phyloP scores from a whole-genome alignment of 768 basidiomycete species.

The Amanita rubescens region DNA sequence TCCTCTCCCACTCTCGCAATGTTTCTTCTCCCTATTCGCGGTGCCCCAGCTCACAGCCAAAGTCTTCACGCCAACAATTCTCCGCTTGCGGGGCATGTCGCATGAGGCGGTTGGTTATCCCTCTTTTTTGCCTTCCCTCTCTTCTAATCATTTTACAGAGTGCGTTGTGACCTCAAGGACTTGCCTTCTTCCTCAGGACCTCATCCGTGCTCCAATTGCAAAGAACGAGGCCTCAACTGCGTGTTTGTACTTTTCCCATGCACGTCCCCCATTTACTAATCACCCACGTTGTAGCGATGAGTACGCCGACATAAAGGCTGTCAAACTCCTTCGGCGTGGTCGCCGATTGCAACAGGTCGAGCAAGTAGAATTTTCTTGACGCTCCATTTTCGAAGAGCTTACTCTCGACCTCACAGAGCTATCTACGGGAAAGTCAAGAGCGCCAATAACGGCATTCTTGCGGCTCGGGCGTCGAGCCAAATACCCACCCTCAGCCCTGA shows the following conservation, averaged over 20 bases:
- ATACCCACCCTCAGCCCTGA: constrained; percentile 70
- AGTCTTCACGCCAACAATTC: constrained; percentile 77
- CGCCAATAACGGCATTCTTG: constrained; percentile 27
- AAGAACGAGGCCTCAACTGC: constrained; percentile 86
- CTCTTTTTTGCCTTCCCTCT: constrained; percentile 5
- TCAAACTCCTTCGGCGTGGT: constrained; percentile 75
- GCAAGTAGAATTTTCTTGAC: constrained; percentile 34
- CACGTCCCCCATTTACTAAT: not conserved
- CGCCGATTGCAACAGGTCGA: constrained; percentile 80
- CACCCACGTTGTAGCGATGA: constrained; percentile 57
- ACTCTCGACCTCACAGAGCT: constrained; percentile 40
- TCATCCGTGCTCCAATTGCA: constrained; percentile 79
- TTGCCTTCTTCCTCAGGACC: constrained; percentile 43
- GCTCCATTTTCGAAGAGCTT: not conserved
- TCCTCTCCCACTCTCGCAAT: constrained; percentile 26
- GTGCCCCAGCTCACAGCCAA: constrained; percentile 52
- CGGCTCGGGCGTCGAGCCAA: constrained; percentile 36
- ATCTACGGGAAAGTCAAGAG: constrained; percentile 68
- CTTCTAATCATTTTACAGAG: constrained; percentile 37
- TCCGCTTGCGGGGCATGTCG: constrained; percentile 94
- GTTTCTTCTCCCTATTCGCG: constrained; percentile 38
- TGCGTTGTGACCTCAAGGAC: constrained; percentile 92
- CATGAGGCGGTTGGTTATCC: constrained; percentile 59
- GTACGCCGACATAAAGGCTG: constrained; percentile 85
- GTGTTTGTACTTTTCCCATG: constrained; percentile 52